Conservation (phyloP, 192 early-diverging fungal genomes). For the Pilaira anomala region DNA sequence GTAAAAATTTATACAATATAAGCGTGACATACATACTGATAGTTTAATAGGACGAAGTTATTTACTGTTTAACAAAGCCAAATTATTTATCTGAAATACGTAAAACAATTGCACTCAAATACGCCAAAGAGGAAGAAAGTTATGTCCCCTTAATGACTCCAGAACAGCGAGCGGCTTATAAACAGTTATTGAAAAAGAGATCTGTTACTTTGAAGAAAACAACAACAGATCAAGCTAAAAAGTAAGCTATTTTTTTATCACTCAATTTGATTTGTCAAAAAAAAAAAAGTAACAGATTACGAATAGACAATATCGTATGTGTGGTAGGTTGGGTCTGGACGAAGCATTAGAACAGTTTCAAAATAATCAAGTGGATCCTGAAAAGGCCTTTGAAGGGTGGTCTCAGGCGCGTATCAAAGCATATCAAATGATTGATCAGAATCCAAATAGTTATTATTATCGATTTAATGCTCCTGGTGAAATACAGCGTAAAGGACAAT, state of each 20-base stretch:
- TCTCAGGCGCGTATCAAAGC: slow-evolving; percentile 86
- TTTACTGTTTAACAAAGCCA: slow-evolving; percentile 75
- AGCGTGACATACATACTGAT: background rate
- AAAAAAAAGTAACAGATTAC: background rate
- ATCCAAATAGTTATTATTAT: slow-evolving; percentile 96
- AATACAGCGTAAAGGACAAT: slow-evolving; percentile 84
- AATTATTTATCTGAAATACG: slow-evolving; percentile 68
- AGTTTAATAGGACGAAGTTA: slow-evolving; percentile 63
- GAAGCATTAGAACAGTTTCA: slow-evolving; percentile 84
- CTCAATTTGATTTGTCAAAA: background rate
- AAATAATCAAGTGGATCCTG: slow-evolving; percentile 67
- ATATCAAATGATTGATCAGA: slow-evolving; percentile 86
- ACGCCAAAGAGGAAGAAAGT: slow-evolving; percentile 23
- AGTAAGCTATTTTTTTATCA: slow-evolving; percentile 34
- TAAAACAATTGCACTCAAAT: slow-evolving; percentile 60
- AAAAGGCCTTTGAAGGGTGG: slow-evolving; percentile 92
- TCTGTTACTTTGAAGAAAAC: slow-evolving; percentile 71
- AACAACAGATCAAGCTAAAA: slow-evolving; percentile 67
- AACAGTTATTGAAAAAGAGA: slow-evolving; percentile 78
- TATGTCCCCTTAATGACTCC: slow-evolving; percentile 60
- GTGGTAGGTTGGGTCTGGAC: slow-evolving; percentile 72
- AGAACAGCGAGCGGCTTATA: slow-evolving; percentile 78
- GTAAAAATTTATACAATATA: slow-evolving; percentile 25
- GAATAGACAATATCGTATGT: slow-evolving; percentile 59
- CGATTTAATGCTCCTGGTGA: slow-evolving; percentile 96